Evolutionary conservation across 257 asterid genomes (phyloP).

Genomic region (Fraxinus pennsylvanica): DNA sequence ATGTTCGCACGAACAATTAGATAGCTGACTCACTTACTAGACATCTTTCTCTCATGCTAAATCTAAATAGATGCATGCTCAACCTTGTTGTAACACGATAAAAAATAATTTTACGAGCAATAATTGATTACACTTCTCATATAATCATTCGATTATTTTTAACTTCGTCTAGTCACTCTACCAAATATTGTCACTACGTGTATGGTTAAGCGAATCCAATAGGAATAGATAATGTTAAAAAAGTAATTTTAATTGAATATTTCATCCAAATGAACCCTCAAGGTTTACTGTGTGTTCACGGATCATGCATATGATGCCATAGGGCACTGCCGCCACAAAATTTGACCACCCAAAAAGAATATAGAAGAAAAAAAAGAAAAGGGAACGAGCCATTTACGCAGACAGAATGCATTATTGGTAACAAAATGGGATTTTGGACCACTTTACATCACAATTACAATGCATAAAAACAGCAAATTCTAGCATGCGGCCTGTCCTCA

Average conservation of each 20-base stretch:
- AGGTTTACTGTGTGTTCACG: neutral
- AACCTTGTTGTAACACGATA: too few species aligned
- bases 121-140: too few species aligned
- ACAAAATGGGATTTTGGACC: constrained; percentile 12
- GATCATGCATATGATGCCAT: neutral
- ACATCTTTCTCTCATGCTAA: too few species aligned
- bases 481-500: constrained; percentile 43
- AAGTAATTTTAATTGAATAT: neutral
- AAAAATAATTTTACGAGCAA: too few species aligned
- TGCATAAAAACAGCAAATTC: constrained; percentile 24
- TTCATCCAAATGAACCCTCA: neutral
- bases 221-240: too few species aligned
- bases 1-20: too few species aligned
- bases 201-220: neutral
- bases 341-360: neutral
- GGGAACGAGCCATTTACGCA: neutral
- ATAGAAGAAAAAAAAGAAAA: neutral
- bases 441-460: constrained; percentile 24
- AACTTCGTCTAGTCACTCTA: neutral
- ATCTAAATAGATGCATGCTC: too few species aligned
- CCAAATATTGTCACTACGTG: neutral
- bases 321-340: neutral
- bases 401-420: neutral
- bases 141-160: too few species aligned
- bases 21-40: too few species aligned